Base-by-base conservation (phyloP, 2,329 filamentous ascomycete species). In the Aotearoamyces nothofagi region DNA sequence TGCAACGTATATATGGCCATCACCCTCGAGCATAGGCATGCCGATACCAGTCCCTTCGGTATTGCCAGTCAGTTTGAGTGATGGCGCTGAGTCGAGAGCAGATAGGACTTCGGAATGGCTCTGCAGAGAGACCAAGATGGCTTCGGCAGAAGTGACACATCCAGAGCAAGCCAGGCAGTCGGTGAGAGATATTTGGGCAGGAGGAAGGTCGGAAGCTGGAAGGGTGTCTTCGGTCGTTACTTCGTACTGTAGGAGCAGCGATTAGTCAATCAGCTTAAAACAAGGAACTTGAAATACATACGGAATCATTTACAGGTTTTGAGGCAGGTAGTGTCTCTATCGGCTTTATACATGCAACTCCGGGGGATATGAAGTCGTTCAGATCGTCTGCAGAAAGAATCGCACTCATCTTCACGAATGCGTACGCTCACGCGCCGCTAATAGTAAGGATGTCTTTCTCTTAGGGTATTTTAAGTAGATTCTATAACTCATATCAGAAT, bases 301-400 rank as follows among this genome's bases (percentile, higher is more conserved):
- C 63, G 37, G 56, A 51, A 30, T 49, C 42, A 14, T 57, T 54
- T 28, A 58, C 51, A 14, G 67, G 54, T 17, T 67, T 57, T 39
- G 67, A 63, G 27, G 65, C 55, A 2, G 90, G 87, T 9, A 98
- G 69, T 2, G 83, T 92, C 54, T 98, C 90, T 50, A 98, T 68
- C 15, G 90, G 90, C 50, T 98, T 96, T 55, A 98, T 96, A 58
- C 90, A 98, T 38, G 90, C 90, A 47, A 98, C 86, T 37, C 87
- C 86, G 9, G 90, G 90, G 33, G 81, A 90, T 51, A 98, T 98
- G 60, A 98, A 98, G 63, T 98, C 90, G 63, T 98, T 98, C 36
- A 98, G 66, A 53, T 94, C 86, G 61, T 98, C 87, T 47, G 79
- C 78, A 32, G 86, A 96, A 46, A 98, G 78, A 47, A 98, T 98